A percentile compares a stretch with the other conserved stretches of the same genome.
phyloP scores from a whole-genome alignment of 176 grass and related monocot species.

The Cenchrus fungigraminus region DNA sequence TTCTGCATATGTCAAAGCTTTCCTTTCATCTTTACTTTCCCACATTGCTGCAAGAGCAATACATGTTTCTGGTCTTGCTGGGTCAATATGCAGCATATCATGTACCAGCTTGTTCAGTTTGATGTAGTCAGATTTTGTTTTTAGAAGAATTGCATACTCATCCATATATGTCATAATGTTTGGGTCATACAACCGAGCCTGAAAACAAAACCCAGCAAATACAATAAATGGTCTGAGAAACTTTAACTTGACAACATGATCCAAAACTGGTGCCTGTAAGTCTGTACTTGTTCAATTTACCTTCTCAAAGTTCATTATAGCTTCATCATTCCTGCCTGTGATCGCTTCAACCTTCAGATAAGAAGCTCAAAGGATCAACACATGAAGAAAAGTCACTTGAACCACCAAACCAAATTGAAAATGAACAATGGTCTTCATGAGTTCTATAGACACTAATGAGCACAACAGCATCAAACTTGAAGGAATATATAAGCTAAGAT shows the following conservation, averaged over 20 bases:
- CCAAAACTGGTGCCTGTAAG: background rate
- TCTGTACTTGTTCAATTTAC: conserved; percentile 50
- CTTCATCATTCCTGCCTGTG: conserved; percentile 85
- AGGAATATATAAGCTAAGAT: conserved; percentile 17
- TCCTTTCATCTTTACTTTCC: conserved; percentile 89
- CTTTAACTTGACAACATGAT: background rate
- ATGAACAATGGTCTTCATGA: conserved; percentile 12
- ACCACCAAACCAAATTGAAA: conserved; percentile 16
- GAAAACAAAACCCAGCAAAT: conserved; percentile 9
- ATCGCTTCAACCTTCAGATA: conserved; percentile 88
- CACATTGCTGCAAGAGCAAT: conserved; percentile 91
- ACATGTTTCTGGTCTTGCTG: conserved; percentile 88
- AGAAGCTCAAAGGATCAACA: conserved; percentile 32
- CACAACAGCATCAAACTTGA: background rate
- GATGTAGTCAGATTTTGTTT: conserved; percentile 73
- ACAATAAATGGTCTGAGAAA: conserved; percentile 22
- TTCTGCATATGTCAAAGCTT: conserved; percentile 87
- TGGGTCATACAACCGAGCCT: conserved; percentile 86
- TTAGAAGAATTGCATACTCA: conserved; percentile 96
- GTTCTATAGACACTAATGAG: background rate
- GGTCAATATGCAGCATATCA: conserved; percentile 92
- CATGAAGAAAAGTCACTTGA: conserved; percentile 21
- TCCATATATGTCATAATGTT: conserved; percentile 92
- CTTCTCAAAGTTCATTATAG: conserved; percentile 98
- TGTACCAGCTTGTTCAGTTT: conserved; percentile 97